A percentile compares a stretch with the other conserved stretches of the same genome.
These are phyloP conservation scores for Colletotrichum agaves DNA, from an alignment of 2,329 filamentous ascomycete species.

Conservation along the genomic window DNA sequence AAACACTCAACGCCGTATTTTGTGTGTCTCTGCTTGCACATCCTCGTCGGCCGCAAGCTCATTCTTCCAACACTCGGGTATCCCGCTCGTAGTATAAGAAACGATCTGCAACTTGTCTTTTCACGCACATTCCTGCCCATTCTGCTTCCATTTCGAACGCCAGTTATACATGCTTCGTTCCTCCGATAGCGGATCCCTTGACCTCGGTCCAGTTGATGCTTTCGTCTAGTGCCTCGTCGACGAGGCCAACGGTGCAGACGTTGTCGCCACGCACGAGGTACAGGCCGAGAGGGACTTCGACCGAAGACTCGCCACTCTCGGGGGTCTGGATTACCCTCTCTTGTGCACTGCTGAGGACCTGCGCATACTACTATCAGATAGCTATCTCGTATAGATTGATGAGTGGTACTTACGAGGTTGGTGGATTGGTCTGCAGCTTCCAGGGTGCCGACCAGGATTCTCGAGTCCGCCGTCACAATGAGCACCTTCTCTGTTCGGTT, in stretches of 20 bases:
- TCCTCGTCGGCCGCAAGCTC: slow-evolving; percentile 19
- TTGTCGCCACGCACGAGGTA: slow-evolving; percentile 96
- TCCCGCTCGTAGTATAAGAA: slow-evolving; percentile 41
- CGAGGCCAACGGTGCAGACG: slow-evolving; percentile 87
- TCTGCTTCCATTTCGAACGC: slow-evolving; percentile 4
- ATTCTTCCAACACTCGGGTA: slow-evolving; percentile 34
- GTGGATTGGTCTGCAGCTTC: slow-evolving; percentile 90
- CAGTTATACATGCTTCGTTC: slow-evolving; percentile 77
- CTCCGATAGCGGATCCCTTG: slow-evolving; percentile 83
- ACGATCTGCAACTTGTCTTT: neutral
- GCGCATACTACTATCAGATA: slow-evolving; percentile 1
- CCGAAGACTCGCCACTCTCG: slow-evolving; percentile 84
- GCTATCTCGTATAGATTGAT: neutral
- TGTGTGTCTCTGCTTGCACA: slow-evolving; percentile 22
- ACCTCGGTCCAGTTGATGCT: slow-evolving; percentile 96
- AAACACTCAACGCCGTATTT: slow-evolving; percentile 36
- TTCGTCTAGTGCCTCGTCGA: slow-evolving; percentile 88
- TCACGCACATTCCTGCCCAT: slow-evolving; percentile 28
- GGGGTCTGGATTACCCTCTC: slow-evolving; percentile 90
- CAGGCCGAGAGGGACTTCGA: slow-evolving; percentile 83
- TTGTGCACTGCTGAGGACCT: slow-evolving; percentile 83
- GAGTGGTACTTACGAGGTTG: slow-evolving; percentile 73
- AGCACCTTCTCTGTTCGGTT: slow-evolving; percentile 80
- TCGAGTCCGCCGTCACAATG: slow-evolving; percentile 91
- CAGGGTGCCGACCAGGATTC: slow-evolving; percentile 84